Base-by-base conservation (phyloP, 2,329 filamentous ascomycete species). In the Gyromitra esculenta region DNA sequence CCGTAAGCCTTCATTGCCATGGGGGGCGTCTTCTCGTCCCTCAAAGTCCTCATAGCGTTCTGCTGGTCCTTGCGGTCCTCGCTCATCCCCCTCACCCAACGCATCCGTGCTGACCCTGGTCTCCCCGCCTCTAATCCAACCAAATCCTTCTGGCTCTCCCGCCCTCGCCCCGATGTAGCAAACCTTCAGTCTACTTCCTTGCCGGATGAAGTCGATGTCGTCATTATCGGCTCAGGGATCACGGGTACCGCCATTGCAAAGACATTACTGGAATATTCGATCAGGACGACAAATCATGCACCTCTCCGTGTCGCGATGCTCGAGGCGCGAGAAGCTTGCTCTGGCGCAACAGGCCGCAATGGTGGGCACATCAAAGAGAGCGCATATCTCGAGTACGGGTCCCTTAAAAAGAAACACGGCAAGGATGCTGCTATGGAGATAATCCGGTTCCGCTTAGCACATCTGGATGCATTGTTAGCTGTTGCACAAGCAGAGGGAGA, bases 211-310 rank as follows among this genome's bases (percentile, higher is more conserved):
- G 85, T 84, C 5, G 87, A 89, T 73, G 81, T 88, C 1, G 84
- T 87, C 18, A 84, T 89, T 52, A 85, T 89, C 77, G 87, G 88
- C 25, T 88, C 87, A 45, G 88, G 88, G 0, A 88, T 89, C 75
- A 86, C 87, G 1, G 86, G 84, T 8, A 84, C 83, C 1, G 83
- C 83, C 21, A 81, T 85, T 15, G 85, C 84, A 2, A 80, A 83
- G 21, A 82, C 83, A 2, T 70, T 84, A 1, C 79, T 84, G 35
- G 79, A 81, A 50, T 68, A 66, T 13, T 67, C 65, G 6, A 37
- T 54, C 21, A 54, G 41, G 8, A 18, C 37, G 25, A 8, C 1
- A 6, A 73, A 78, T 41, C 77, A 73, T n/a, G 69, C 54, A 5
- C 15, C 65, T 1, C 62, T 68, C 41, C 56, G 78, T 18, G 81